Evolutionary conservation across 495 filamentous ascomycete species (phyloP).

Genomic region (Staphylotrichum tortipilum): DNA sequence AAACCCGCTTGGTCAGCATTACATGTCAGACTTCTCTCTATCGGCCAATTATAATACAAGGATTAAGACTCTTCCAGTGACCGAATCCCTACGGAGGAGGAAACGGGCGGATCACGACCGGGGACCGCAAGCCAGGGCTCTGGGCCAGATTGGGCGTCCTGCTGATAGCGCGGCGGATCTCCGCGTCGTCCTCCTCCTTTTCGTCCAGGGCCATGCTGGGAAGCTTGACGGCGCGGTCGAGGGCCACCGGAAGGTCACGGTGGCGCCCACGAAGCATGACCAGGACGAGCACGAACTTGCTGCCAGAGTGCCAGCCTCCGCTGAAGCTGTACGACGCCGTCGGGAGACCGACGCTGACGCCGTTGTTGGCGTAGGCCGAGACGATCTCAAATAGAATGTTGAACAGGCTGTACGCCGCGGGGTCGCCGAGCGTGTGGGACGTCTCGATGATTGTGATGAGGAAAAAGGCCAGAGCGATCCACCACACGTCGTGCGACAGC

Average conservation of each 20-base stretch:
- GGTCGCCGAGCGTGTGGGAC: constrained; percentile 54
- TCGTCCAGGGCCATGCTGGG: constrained; percentile 50
- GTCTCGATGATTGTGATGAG: constrained; percentile 70
- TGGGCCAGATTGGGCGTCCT: not conserved
- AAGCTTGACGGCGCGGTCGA: constrained; percentile 72
- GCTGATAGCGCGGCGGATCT: constrained; percentile 31
- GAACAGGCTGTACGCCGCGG: constrained; percentile 66
- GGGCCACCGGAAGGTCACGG: constrained; percentile 70
- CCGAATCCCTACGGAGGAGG: not conserved
- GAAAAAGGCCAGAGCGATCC: constrained; percentile 64
- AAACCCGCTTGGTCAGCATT: not conserved
- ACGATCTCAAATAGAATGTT: constrained; percentile 83
- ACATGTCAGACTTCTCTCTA: not conserved
- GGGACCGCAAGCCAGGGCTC: not conserved
- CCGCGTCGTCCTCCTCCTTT: constrained; percentile 37
- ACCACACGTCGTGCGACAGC: constrained; percentile 82
- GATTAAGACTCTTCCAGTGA: not conserved
- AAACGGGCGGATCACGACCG: not conserved
- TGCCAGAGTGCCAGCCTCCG: constrained; percentile 60
- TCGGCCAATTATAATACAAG: not conserved
- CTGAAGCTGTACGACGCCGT: constrained; percentile 60
- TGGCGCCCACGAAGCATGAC: constrained; percentile 76
- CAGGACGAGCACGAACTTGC: constrained; percentile 72
- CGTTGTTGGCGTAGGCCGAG: constrained; percentile 75
- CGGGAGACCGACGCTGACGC: constrained; percentile 66